phyloP scores from a whole-genome alignment of 2,329 filamentous ascomycete species.

The Cladophialophora immunda region DNA sequence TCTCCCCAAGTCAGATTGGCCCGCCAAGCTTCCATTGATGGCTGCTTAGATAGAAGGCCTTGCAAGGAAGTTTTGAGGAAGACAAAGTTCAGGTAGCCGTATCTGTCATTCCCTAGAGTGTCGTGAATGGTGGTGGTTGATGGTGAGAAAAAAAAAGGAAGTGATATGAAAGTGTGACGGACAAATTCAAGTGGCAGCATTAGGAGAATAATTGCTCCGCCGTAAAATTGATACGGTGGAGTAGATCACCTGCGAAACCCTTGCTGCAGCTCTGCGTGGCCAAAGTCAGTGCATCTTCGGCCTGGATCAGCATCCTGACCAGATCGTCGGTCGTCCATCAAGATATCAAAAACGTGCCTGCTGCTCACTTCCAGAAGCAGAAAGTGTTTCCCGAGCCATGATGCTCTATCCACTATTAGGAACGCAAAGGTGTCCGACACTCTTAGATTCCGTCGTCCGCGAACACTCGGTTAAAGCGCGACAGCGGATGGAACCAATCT shows the following conservation, averaged over 20 bases:
- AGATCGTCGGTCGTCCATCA: background rate
- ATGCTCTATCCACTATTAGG: background rate
- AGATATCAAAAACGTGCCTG: slow-evolving; percentile 7
- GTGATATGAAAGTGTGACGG: background rate
- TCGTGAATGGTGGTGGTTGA: background rate
- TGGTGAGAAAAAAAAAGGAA: background rate
- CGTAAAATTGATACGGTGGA: background rate
- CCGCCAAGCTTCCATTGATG: background rate
- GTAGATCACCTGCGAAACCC: background rate
- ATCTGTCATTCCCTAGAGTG: background rate
- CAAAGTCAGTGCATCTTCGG: background rate
- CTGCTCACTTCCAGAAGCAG: background rate
- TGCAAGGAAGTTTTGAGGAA: background rate
- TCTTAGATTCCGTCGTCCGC: background rate
- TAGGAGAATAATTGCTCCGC: background rate
- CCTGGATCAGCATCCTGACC: background rate
- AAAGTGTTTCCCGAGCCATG: background rate
- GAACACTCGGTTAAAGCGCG: background rate
- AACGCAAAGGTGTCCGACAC: background rate
- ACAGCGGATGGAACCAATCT: slow-evolving; percentile 11
- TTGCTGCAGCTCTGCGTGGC: background rate
- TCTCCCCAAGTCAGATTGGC: slow-evolving; percentile 3
- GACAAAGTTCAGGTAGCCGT: background rate
- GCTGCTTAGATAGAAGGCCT: background rate
- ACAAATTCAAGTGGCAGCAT: background rate